These are phyloP conservation scores for Ceratocystis diversiconidia DNA, from an alignment of 2,329 filamentous ascomycete genomes.

Conservation along the genomic window DNA sequence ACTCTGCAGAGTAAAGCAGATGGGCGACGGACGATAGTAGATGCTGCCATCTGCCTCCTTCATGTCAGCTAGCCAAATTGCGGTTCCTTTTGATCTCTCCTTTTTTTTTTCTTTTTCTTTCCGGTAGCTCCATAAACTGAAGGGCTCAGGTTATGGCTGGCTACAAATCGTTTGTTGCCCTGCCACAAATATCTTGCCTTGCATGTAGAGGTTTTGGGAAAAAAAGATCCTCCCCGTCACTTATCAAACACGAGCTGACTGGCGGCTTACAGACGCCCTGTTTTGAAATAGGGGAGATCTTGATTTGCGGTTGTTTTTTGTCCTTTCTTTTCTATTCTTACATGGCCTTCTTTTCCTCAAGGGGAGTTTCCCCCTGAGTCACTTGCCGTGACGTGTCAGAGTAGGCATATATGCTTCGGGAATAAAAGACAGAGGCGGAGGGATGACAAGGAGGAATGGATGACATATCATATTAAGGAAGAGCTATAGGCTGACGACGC, in stretches of 20 bases:
- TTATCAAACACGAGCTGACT: conserved; percentile 3
- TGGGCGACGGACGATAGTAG: not conserved
- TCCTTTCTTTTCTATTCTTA: not conserved
- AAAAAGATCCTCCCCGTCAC: not conserved
- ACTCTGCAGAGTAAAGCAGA: not conserved
- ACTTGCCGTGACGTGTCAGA: not conserved
- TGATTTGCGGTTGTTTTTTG: not conserved
- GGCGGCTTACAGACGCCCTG: not conserved
- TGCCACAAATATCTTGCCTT: not conserved
- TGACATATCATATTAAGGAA: too few relatives aligned
- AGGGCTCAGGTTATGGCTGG: not conserved
- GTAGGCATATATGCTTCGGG: not conserved
- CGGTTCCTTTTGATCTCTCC: not conserved
- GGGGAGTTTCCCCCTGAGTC: not conserved
- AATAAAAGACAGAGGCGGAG: not conserved
- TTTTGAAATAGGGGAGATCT: not conserved
- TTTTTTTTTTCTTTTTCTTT: not conserved
- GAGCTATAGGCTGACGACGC: too few relatives aligned
- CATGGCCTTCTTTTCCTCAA: too few relatives aligned
- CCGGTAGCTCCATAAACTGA: not conserved
- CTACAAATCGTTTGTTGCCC: not conserved
- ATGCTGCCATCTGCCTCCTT: not conserved
- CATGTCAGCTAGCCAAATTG: not conserved
- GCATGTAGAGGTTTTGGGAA: not conserved
- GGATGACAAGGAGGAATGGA: not conserved